These are phyloP conservation scores for Lepidium didymum DNA, from an alignment of 345 rosid species.

Conservation along the genomic window DNA sequence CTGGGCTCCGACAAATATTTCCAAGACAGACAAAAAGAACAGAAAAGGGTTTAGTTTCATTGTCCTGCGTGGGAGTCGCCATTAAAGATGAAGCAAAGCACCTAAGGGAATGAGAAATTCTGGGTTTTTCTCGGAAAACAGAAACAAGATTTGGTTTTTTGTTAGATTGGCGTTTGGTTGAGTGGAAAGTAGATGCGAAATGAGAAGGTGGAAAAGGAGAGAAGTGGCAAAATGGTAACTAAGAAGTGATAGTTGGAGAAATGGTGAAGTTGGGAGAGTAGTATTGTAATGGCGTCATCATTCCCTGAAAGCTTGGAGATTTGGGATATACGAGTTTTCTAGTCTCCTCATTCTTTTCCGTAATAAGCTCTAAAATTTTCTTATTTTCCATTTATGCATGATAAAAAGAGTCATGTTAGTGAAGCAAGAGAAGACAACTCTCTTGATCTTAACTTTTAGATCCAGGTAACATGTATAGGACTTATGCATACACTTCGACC, in stretches of 20 bases:
- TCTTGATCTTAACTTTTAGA: too few relatives aligned
- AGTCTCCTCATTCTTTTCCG: not conserved
- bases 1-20: conserved; percentile 92
- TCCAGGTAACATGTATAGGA: too few relatives aligned
- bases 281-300: conserved; percentile 12
- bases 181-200: conserved; percentile 4
- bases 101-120: conserved; percentile 10
- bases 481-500: too few relatives aligned
- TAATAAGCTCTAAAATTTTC: too few relatives aligned
- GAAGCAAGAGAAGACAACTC: too few relatives aligned
- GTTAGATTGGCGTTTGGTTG: not conserved
- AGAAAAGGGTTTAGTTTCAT: conserved; percentile 52
- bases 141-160: not conserved
- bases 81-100: conserved; percentile 36
- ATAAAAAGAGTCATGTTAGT: too few relatives aligned
- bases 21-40: conserved; percentile 91
- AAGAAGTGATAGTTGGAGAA: conserved; percentile 9
- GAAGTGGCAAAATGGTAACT: conserved; percentile 56
- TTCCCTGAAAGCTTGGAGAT: not conserved
- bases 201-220: conserved; percentile 4
- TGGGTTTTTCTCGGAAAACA: conserved; percentile 3
- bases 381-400: too few relatives aligned
- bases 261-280: conserved; percentile 9
- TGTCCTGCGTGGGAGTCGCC: conserved; percentile 39
- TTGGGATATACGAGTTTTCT: not conserved